Base-by-base conservation (phyloP, 257 asterid species). In the Przewalskia tangutica region DNA sequence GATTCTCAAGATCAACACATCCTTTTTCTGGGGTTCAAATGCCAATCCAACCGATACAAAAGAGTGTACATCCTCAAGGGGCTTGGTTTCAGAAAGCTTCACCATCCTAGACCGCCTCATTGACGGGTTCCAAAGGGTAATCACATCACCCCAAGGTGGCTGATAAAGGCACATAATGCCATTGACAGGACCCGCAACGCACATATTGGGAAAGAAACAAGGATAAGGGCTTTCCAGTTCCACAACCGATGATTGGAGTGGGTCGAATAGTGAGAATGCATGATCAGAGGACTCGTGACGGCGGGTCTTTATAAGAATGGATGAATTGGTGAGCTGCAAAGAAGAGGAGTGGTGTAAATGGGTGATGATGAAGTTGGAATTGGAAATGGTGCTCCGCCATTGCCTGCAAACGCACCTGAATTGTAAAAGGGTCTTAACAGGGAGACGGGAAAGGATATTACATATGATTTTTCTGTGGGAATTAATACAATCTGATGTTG, bases 321-420 rank as follows among this genome's bases (percentile, higher is more conserved):
- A n/a, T 42, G 77, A 70, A 70, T n/a, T 38, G n/a, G 38, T 4
- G 34, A 4, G 17, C 56, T 44, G 55, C 36, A 70, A 70, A 44
- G 77, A 18, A 77, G 81, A 50, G 34, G 81, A 51, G 50, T 53
- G 65, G 42, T 17, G 14, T 34, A 53, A 55, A 14, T 53, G 81
- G 2, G 23, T 44, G 27, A 65, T 5, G 0, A 77, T 77, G 64
- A 81, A 65, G 7, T 16, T 2, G 6, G 67, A 65, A 0, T 27
- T 14, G 0, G 50, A 42, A 48, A 65, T 81, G 32, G 65, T 10
- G 2, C 13, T 44, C 4, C 56, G 38, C 83, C 79, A 81, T 32
- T 53, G 58, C 50, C 66, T 81, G 78, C 83, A 27, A 8, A 81
- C 83, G 32, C 78, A 64, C 65, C 59, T 64, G 77, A 81, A 48